phyloP scores from a whole-genome alignment of 2,329 filamentous ascomycete genomes.

The Ceratocystis alfenasii region DNA sequence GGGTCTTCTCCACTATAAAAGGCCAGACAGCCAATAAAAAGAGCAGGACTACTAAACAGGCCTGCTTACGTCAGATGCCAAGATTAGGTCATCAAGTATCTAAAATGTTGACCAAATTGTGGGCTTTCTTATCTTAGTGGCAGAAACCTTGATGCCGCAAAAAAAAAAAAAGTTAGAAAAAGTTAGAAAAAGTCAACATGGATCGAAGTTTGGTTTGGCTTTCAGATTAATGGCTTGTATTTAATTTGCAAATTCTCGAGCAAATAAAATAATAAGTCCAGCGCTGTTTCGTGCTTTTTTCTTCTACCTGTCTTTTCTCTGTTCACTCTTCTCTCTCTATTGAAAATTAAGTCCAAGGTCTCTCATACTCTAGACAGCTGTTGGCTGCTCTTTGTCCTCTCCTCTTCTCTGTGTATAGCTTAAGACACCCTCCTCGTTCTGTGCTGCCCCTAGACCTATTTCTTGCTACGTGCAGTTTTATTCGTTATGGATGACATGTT shows the following conservation, averaged over 20 bases:
- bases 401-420: neutral
- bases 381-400: too few relatives aligned
- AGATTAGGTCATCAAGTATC: neutral
- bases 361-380: too few relatives aligned
- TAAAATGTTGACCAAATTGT: neutral
- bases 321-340: too few relatives aligned
- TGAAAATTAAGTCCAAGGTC: too few relatives aligned
- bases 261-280: too few relatives aligned
- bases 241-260: too few relatives aligned
- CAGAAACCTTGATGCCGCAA: conserved; percentile 12
- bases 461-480: neutral
- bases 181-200: conserved; percentile 9
- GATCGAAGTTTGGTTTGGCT: neutral
- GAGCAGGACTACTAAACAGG: neutral
- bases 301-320: neutral
- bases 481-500: conserved; percentile 63
- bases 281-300: neutral
- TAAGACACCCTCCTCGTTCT: neutral
- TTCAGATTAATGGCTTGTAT: neutral
- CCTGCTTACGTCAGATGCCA: neutral
- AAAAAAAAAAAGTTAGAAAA: conserved; percentile 19
- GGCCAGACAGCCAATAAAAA: conserved; percentile 12
- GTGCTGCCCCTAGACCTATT: neutral
- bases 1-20: conserved; percentile 9
- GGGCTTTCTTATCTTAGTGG: conserved; percentile 6